Base-by-base conservation (phyloP, 2,329 filamentous ascomycete species). In the Xylaria sp. region DNA sequence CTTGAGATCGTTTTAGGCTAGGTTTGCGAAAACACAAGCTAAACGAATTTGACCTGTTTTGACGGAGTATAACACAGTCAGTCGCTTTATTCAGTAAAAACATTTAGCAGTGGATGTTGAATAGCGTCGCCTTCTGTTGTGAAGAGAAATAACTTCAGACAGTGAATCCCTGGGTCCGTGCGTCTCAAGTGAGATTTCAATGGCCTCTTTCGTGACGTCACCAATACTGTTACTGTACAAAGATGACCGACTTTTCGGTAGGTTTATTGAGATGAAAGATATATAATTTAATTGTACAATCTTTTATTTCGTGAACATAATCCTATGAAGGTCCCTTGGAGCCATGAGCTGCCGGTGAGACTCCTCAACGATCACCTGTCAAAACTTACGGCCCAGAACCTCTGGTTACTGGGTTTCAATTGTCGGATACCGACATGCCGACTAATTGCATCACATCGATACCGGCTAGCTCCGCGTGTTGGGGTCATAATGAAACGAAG, bases 401-500 rank as follows among this genome's bases (percentile, higher is more conserved):
- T 48, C 13, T 9, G 15, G 20, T 25, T n/a, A 30, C n/a, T 36
- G 23, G 18, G 45, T 55, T 25, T 60, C 13, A 15, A 34, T 48
- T 3, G 23, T 56, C 15, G 25, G 4, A 13, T 36, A 52, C 39
- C 39, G 4, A 60, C 50, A 25, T 45, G 34, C 48, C 56, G 8
- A 36, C 45, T 6, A 25, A 34, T 15, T 23, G 15, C 30, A 57
- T 50, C 15, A 18, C 25, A 18, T 52, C 59, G 30, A 58, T 9
- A 39, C 3, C 18, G 34, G 28, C 28, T 15, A 30, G n/a, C 53
- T 12, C 12, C 28, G 25, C 10, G 6, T 10, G 32, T 53, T 30
- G 15, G 39, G 12, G 6, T 45, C 41, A 70, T 61, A 34, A 78
- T 76, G 75, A 78, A 77, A 62, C 74, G 76, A 62, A 70, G 59